These are phyloP conservation scores for Aspergillus viridinutans DNA, from an alignment of 2,329 filamentous ascomycete genomes.

Conservation along the genomic window DNA sequence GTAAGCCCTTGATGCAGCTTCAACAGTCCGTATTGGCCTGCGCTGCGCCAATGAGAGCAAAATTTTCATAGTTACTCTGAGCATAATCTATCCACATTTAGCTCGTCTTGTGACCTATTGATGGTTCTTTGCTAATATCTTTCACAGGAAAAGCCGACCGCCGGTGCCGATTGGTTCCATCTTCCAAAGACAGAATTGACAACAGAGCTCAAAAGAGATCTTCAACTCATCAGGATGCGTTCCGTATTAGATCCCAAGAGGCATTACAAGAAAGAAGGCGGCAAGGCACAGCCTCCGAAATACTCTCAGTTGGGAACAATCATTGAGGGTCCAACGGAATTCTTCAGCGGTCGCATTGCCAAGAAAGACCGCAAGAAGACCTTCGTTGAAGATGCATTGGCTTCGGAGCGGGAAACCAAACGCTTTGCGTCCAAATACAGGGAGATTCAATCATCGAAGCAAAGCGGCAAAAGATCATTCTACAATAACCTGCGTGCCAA, in stretches of 20 bases:
- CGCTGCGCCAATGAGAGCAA: constrained; percentile 65
- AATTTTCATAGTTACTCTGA: constrained; percentile 73
- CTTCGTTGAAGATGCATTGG: constrained; percentile 78
- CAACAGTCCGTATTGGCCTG: constrained; percentile 73
- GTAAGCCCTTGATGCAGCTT: constrained; percentile 66
- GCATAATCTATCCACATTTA: constrained; percentile 26
- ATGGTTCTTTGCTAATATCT: constrained; percentile 8
- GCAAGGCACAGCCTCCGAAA: constrained; percentile 67
- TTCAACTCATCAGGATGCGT: constrained; percentile 86
- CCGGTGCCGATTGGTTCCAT: constrained; percentile 81
- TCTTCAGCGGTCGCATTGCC: constrained; percentile 71
- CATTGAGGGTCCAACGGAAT: constrained; percentile 83
- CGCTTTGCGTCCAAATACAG: constrained; percentile 85
- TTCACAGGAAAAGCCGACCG: constrained; percentile 56
- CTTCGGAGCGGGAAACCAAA: constrained; percentile 58
- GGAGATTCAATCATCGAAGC: constrained; percentile 76
- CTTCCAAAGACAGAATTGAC: constrained; percentile 81
- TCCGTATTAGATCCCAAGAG: constrained; percentile 82
- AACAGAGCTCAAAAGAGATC: constrained; percentile 78
- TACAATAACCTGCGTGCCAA: constrained; percentile 74
- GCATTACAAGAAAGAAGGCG: constrained; percentile 82
- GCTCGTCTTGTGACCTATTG: constrained; percentile 1
- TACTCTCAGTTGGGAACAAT: constrained; percentile 88
- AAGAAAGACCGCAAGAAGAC: constrained; percentile 86
- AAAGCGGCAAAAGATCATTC: constrained; percentile 81